Percentiles rank a stretch among this genome's conserved stretches.
These are phyloP conservation scores for Trametes villosa DNA, from an alignment of 768 basidiomycete species.

Conservation along the genomic window DNA sequence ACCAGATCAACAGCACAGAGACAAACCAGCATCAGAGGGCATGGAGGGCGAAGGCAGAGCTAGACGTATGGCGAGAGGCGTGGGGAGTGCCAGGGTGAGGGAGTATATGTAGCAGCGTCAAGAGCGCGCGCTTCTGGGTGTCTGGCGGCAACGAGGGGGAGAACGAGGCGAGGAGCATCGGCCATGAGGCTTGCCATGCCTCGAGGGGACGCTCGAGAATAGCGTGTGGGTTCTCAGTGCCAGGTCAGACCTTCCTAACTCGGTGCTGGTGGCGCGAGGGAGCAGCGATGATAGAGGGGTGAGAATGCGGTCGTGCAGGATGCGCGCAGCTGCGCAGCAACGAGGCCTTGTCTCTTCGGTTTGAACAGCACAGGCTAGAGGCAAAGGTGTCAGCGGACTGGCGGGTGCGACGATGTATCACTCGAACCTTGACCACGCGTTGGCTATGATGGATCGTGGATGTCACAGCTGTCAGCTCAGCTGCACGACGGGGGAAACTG, in stretches of 20 bases:
- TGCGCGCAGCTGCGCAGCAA: not conserved
- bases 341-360: not conserved
- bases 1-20: too few relatives aligned
- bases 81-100: not conserved
- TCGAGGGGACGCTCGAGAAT: constrained; percentile 6
- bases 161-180: constrained; percentile 12
- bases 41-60: not conserved
- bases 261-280: not conserved
- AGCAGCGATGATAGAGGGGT: constrained; percentile 7
- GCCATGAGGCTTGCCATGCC: constrained; percentile 17
- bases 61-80: not conserved
- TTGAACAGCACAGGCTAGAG: not conserved
- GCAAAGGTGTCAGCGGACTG: not conserved
- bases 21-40: not conserved
- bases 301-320: not conserved
- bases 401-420: not conserved
- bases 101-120: constrained; percentile 19
- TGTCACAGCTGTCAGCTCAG: not conserved
- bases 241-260: constrained; percentile 5
- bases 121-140: constrained; percentile 10
- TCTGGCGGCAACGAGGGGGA: constrained; percentile 17
- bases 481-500: not conserved
- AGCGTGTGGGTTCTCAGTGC: constrained; percentile 15
- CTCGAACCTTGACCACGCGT: not conserved
- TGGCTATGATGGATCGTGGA: too few relatives aligned